Percentiles rank a stretch among this genome's conserved stretches.
These are phyloP conservation scores for Capsella bursapastoris DNA, from an alignment of 345 rosid species.

Conservation along the genomic window DNA sequence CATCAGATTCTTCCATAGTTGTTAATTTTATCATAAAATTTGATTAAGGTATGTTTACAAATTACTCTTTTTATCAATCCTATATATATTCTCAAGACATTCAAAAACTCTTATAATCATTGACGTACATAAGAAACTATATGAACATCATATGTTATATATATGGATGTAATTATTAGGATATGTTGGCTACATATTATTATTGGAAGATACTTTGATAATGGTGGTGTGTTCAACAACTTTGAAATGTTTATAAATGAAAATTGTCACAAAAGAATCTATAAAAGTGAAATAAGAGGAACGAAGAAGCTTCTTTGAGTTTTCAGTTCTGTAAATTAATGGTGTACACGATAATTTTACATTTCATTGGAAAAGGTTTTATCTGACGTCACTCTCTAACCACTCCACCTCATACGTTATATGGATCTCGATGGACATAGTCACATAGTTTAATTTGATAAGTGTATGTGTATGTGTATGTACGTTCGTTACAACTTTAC, in stretches of 20 bases:
- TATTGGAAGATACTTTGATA: too few species aligned
- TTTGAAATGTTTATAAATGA: conserved; percentile 5
- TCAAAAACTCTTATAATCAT: conserved; percentile 4
- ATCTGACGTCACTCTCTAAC: conserved; percentile 32
- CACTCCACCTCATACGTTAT: conserved; percentile 20
- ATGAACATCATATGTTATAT: too few species aligned
- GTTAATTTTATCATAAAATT: background rate
- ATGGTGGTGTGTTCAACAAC: too few species aligned
- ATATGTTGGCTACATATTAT: too few species aligned
- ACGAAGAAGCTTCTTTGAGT: conserved; percentile 13
- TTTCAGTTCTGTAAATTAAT: background rate
- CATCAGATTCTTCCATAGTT: background rate
- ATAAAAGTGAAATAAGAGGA: conserved; percentile 1
- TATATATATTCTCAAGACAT: background rate
- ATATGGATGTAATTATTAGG: background rate
- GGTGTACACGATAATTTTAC: conserved; percentile 1
- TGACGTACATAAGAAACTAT: background rate
- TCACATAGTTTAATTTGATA: background rate
- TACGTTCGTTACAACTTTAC: background rate
- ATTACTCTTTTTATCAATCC: background rate
- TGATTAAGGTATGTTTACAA: conserved; percentile 28
- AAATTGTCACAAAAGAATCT: background rate
- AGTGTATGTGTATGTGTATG: background rate
- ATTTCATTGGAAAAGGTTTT: conserved; percentile 18
- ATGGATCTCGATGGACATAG: background rate